Evolutionary conservation across 1,284 basidiomycete genomes (phyloP).

Genomic region (Cerioporus squamosus): DNA sequence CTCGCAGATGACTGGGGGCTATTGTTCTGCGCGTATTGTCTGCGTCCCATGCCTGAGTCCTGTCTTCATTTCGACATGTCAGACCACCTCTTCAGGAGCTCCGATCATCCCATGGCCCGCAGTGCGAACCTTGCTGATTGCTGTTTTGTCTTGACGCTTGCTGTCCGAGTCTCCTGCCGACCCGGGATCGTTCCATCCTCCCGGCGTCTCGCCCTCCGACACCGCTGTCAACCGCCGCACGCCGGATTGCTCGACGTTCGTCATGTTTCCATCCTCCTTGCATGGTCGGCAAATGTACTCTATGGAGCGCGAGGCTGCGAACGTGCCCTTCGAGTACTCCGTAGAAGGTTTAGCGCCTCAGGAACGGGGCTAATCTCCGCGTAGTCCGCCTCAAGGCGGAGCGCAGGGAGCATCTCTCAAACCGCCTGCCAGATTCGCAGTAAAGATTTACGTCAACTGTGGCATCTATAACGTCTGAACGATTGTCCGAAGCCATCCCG

Average conservation of each 20-base stretch:
- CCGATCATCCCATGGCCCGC: conserved; percentile 4
- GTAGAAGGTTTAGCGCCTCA: not conserved
- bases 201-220: conserved; percentile 6
- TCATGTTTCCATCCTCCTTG: not conserved
- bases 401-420: not conserved
- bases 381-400: not conserved
- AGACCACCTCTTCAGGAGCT: conserved; percentile 13
- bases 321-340: too few species aligned
- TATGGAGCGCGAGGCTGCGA: not conserved
- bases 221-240: not conserved
- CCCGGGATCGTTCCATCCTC: conserved; percentile 3
- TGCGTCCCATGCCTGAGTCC: conserved; percentile 8
- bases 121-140: not conserved
- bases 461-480: too few species aligned
- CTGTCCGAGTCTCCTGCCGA: not conserved
- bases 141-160: conserved; percentile 3
- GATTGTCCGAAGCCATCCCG: too few species aligned
- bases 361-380: not conserved
- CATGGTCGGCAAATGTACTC: not conserved
- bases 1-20: conserved; percentile 14
- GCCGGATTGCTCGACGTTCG: not conserved
- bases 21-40: conserved; percentile 23
- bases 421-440: not conserved
- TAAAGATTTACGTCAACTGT: not conserved
- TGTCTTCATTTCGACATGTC: conserved; percentile 17